Evolutionary conservation across 371 early-diverging fungal genomes (phyloP), one percentile per base, ranked within the genome.

Genomic region (Quaeritorhiza haematococci): DNA sequence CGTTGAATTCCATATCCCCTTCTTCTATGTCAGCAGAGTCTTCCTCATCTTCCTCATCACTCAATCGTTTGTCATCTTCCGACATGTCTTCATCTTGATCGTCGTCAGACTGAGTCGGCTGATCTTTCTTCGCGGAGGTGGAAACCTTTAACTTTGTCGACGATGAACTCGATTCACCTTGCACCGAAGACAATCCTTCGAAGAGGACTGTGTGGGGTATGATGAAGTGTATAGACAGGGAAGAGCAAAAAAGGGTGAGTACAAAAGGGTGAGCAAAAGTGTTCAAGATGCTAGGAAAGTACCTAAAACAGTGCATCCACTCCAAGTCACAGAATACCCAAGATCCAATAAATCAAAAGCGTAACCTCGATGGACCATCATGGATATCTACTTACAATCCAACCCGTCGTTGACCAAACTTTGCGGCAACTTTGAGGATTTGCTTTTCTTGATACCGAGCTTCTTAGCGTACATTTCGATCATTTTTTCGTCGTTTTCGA

Each of bases 401-500:
- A 17, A 34, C 38, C 19, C 34, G 26, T 7, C 34, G 41, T 38
- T 23, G 8, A 59, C 56, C 64, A 33, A 67, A 71, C n/a, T 73
- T 45, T 13, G 70, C 73, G 35, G 64, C 68, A 49, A 56, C 61
- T 47, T 67, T 62, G 45, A 74, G 61, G 19, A 44, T 49, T 67
- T 66, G 34, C 49, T 55, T 32, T 61, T 53, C 59, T 89, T 91
- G 59, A 89, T 64, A 0, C 87, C 87, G 15, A 94, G 75, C 59
- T 87, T 87, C 62, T 84, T 83, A 47, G 90, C 87, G 64, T 89
- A 87, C 43, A 82, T 78, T 23, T 80, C 82, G 69, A 91, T 80
- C 34, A 86, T 86, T 24, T 73, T 76, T 47, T 92, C 92, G 53
- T 76, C 76, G 15, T 58, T 52, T 21, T 44, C 66, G n/a, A 60